phyloP scores from a whole-genome alignment of 257 asterid species.

The Thymus mandschuricus region DNA sequence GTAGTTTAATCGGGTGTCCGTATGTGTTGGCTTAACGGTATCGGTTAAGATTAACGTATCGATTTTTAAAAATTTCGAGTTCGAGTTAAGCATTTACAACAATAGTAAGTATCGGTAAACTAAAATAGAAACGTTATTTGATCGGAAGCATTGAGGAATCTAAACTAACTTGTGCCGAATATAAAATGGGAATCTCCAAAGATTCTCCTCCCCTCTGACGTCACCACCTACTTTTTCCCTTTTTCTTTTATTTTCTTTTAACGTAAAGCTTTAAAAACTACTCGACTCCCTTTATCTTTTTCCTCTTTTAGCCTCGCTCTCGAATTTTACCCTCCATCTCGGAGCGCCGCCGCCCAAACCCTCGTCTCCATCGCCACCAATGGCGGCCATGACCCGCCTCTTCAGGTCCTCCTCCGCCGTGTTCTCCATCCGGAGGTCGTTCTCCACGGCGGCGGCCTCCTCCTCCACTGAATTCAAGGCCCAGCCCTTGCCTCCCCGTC shows the following conservation, averaged over 20 bases:
- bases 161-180: slow-evolving; percentile 11
- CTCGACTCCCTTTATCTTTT: slow-evolving; percentile 10
- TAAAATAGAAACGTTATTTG: background rate
- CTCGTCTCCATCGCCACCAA: slow-evolving; percentile 34
- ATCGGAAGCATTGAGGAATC: background rate
- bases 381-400: slow-evolving; percentile 89
- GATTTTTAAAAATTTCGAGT: too few species aligned
- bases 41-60: too few species aligned
- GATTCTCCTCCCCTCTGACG: slow-evolving; percentile 23
- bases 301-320: background rate
- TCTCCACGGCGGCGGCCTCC: slow-evolving; percentile 57
- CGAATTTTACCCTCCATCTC: slow-evolving; percentile 12
- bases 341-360: slow-evolving; percentile 25
- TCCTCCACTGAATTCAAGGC: slow-evolving; percentile 36
- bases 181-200: slow-evolving; percentile 35
- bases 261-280: slow-evolving; percentile 25
- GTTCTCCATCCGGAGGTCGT: slow-evolving; percentile 40
- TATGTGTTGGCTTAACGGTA: too few species aligned
- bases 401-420: slow-evolving; percentile 50
- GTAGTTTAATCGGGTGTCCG: too few species aligned
- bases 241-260: background rate
- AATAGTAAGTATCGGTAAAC: too few species aligned
- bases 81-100: too few species aligned
- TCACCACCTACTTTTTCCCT: slow-evolving; percentile 1
- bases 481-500: slow-evolving; percentile 36